phyloP scores from a whole-genome alignment of 1,284 basidiomycete species.

The Irpex sp. region DNA sequence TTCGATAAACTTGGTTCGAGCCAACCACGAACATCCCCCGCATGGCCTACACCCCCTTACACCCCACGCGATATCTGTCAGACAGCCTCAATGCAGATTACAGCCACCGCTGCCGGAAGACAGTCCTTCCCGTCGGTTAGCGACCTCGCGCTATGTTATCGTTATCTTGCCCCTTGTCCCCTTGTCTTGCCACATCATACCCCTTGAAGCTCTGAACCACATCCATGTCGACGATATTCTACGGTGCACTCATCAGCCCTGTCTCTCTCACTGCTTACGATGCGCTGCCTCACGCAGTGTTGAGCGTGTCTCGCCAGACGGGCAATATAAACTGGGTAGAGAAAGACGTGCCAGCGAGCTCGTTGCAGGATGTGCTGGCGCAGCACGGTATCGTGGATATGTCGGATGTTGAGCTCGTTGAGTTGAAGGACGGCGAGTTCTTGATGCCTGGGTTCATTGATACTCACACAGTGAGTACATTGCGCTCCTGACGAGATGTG shows the following conservation, averaged over 20 bases:
- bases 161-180: not conserved
- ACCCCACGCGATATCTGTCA: not conserved
- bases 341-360: slow-evolving; percentile 43
- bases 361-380: slow-evolving; percentile 41
- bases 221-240: slow-evolving; percentile 45
- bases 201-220: too few relatives aligned
- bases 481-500: not conserved
- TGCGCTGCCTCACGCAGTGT: slow-evolving; percentile 52
- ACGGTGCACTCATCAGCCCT: slow-evolving; percentile 70
- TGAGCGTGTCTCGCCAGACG: slow-evolving; percentile 47
- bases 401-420: slow-evolving; percentile 35
- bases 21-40: too few relatives aligned
- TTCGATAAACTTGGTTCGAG: too few relatives aligned
- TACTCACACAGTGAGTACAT: slow-evolving; percentile 73
- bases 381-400: slow-evolving; percentile 32
- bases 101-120: not conserved
- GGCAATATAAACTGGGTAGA: slow-evolving; percentile 73
- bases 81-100: not conserved
- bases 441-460: slow-evolving; percentile 88
- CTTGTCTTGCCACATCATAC: not conserved
- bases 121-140: not conserved
- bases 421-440: slow-evolving; percentile 69
- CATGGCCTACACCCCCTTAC: too few relatives aligned
- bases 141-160: slow-evolving; percentile 3
- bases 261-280: slow-evolving; percentile 49